Evolutionary conservation across 2,329 filamentous ascomycete genomes (phyloP), one percentile per base, ranked within the genome.

Genomic region (Clonostachys byssicola): DNA sequence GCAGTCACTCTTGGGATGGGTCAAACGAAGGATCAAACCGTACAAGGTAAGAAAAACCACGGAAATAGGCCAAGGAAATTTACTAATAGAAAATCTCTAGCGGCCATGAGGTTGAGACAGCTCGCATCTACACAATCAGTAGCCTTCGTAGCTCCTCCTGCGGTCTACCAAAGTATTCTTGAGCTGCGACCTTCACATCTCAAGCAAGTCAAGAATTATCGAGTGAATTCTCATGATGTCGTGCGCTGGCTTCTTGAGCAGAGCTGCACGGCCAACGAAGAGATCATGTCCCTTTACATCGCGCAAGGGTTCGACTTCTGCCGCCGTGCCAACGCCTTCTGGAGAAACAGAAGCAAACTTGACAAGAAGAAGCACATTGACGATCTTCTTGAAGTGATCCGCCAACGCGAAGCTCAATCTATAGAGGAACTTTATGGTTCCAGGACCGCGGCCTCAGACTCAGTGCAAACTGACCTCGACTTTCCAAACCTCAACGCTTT

Each of bases 61-160:
- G 7, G n/a, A 40, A 16, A 42, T 42, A 20, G n/a, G 23, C 5
- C 7, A 18, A 4, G 16, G n/a, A 42, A 14, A 3, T 20, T 9
- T 23, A 20, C 40, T 18, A 17, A 18, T 3, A 42, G 14, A 17
- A 14, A 35, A 34, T 5, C 14, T 9, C 14, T 49, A 80, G 83
- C 83, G 46, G 81, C 83, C 0, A 87, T 88, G 83, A 66, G 84
- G 49, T 60, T 88, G 1, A 71, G 85, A 2, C 77, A 85, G 42
- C 65, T 88, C 0, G 65, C 63, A 0, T 67, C 71, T 0, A 77
- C 77, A 0, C 82, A 87, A 47, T 77, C 75, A 0, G 58, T 86
- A 0, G 61, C 64, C 8, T 78, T 85, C 43, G 72, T 81, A 17
- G 73, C 76, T 0, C 80, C 82, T 0, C 77, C 75, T 0, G 82